phyloP scores from a whole-genome alignment of 441 rosid genomes.

The Adansonia rubrostipa region DNA sequence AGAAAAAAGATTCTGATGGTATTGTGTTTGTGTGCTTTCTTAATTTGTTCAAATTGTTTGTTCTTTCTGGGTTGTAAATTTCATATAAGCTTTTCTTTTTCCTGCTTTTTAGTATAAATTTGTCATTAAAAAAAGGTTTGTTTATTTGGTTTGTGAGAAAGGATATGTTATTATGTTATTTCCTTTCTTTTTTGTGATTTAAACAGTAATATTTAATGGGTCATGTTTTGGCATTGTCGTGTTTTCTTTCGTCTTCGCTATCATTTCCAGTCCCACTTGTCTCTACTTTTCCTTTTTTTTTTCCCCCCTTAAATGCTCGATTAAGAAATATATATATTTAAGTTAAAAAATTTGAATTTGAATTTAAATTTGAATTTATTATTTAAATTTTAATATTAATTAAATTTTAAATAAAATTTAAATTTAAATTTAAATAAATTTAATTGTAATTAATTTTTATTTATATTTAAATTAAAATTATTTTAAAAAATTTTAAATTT shows the following conservation, averaged over 20 bases:
- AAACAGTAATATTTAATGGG: neutral
- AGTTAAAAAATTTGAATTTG: too few relatives aligned
- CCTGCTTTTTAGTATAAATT: neutral
- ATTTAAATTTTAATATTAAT: too few relatives aligned
- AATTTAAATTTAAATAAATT: too few relatives aligned
- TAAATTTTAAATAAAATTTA: too few relatives aligned
- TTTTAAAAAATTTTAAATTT: too few relatives aligned
- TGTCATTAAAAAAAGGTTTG: neutral
- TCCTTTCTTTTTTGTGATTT: neutral
- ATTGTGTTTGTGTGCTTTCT: neutral
- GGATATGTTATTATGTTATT: neutral
- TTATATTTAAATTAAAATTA: too few relatives aligned
- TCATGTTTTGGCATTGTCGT: neutral
- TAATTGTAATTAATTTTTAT: too few relatives aligned
- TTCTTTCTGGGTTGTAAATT: neutral
- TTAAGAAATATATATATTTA: too few relatives aligned
- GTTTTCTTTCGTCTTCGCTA: neutral
- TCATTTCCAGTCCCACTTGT: neutral
- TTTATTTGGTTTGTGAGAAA: neutral
- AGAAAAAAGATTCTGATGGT: neutral
- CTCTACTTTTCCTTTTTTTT: neutral
- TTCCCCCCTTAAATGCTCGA: too few relatives aligned
- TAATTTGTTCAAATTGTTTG: neutral
- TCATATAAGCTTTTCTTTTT: neutral
- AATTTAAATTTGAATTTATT: too few relatives aligned